Evolutionary conservation across 768 basidiomycete species (phyloP).

Genomic region (Kwoniella dejecticola): DNA sequence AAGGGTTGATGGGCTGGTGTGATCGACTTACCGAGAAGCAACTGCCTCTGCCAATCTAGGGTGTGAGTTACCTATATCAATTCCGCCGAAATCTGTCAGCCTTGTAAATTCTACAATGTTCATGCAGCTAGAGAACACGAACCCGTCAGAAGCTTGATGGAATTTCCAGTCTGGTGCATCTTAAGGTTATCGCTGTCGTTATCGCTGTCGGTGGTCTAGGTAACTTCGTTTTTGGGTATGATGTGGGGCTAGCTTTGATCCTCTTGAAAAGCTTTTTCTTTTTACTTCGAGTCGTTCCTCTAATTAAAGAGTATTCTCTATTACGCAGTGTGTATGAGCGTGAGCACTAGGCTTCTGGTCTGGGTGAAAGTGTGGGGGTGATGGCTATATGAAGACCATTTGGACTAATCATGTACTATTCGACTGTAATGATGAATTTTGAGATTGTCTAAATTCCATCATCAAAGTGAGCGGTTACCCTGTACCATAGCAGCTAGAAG

Average conservation of each 20-base stretch:
- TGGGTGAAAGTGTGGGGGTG: background rate
- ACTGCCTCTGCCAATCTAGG: constrained; percentile 93
- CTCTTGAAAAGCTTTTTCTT: constrained; percentile 13
- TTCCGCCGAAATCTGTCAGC: too few relatives aligned
- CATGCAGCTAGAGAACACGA: constrained; percentile 4
- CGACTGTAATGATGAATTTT: too few relatives aligned
- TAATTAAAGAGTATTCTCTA: constrained; percentile 22
- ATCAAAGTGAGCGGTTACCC: too few relatives aligned
- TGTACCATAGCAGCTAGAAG: too few relatives aligned
- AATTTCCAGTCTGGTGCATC: constrained; percentile 55
- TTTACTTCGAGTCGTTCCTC: constrained; percentile 12
- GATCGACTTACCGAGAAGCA: constrained; percentile 72
- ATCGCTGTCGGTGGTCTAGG: background rate
- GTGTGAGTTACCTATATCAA: constrained; percentile 91
- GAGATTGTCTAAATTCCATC: too few relatives aligned
- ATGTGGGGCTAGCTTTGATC: constrained; percentile 1
- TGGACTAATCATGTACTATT: background rate
- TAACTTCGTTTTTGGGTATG: background rate
- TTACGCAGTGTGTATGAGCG: background rate
- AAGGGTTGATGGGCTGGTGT: background rate
- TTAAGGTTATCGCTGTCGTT: constrained; percentile 6
- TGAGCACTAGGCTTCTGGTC: constrained; percentile 4
- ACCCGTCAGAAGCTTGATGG: constrained; percentile 56
- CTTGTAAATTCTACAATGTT: too few relatives aligned
- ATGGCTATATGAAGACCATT: constrained; percentile 19